phyloP scores from a whole-genome alignment of 106 monocot genomes.

The Platanthera guangdongensis region DNA sequence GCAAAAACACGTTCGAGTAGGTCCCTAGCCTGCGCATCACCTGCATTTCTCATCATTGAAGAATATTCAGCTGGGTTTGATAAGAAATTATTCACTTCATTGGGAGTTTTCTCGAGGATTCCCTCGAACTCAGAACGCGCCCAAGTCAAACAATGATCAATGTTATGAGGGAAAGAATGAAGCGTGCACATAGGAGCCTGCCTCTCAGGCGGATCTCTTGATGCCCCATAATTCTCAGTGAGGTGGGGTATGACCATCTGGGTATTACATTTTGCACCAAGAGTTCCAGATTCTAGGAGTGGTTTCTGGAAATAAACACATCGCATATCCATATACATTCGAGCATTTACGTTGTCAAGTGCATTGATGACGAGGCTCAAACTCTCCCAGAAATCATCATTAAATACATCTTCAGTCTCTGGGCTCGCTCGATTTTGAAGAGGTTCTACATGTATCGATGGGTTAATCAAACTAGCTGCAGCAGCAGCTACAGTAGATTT shows the following conservation, averaged over 20 bases:
- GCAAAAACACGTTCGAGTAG: constrained; percentile 66
- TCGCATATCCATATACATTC: constrained; percentile 15
- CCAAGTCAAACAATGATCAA: constrained; percentile 95
- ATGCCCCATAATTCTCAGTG: constrained; percentile 94
- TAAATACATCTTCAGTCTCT: constrained; percentile 13
- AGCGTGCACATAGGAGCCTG: constrained; percentile 96
- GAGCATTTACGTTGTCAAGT: constrained; percentile 11
- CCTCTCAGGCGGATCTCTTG: constrained; percentile 85
- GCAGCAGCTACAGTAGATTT: constrained; percentile 16
- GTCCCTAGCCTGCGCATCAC: constrained; percentile 87
- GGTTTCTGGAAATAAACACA: constrained; percentile 28
- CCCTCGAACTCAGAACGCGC: constrained; percentile 94
- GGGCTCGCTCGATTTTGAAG: constrained; percentile 12
- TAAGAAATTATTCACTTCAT: constrained; percentile 72
- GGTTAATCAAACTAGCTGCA: constrained; percentile 3
- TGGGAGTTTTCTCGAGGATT: constrained; percentile 73
- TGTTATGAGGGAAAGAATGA: constrained; percentile 91
- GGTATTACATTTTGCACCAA: constrained; percentile 87
- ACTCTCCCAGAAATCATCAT: constrained; percentile 12
- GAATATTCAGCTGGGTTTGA: constrained; percentile 54
- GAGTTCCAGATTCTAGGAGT: constrained; percentile 78
- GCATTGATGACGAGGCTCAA: constrained; percentile 9
- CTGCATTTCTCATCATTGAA: constrained; percentile 55
- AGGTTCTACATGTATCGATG: not conserved
- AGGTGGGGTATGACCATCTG: constrained; percentile 95